Evolutionary conservation across 495 filamentous ascomycete species (phyloP).

Genomic region (Xylaria castorea): DNA sequence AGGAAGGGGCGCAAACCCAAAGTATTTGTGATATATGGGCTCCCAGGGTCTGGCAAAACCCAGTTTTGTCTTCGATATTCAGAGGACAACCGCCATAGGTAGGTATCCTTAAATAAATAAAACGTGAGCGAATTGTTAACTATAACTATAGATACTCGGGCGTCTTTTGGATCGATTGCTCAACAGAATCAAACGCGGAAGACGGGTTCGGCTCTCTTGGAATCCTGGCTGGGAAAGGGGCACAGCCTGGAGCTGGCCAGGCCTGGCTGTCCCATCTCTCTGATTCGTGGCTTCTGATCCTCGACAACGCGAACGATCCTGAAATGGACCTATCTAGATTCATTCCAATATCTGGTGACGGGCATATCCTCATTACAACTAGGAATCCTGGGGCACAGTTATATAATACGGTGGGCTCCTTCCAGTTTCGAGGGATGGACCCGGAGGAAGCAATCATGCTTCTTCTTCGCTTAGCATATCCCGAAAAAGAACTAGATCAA

Average conservation of each 20-base stretch:
- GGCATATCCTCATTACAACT: constrained; percentile 51
- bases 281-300: constrained; percentile 51
- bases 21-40: constrained; percentile 30
- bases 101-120: constrained; percentile 29
- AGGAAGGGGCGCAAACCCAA: constrained; percentile 16
- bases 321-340: constrained; percentile 40
- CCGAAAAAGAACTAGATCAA: constrained; percentile 20
- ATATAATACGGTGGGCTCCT: constrained; percentile 43
- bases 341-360: constrained; percentile 45
- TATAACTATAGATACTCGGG: constrained; percentile 48
- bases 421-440: constrained; percentile 41
- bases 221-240: constrained; percentile 32
- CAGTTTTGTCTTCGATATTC: constrained; percentile 37
- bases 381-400: constrained; percentile 43
- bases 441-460: constrained; percentile 31
- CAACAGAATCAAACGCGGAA: constrained; percentile 38
- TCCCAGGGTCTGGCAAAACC: constrained; percentile 48
- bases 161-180: constrained; percentile 55
- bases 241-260: constrained; percentile 42
- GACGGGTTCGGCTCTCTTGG: constrained; percentile 40
- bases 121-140: constrained; percentile 6
- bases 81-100: constrained; percentile 48
- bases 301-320: constrained; percentile 58
- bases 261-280: constrained; percentile 32
- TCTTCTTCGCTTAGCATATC: constrained; percentile 32